phyloP scores from a whole-genome alignment of 495 filamentous ascomycete genomes.

The Platismatia glauca region DNA sequence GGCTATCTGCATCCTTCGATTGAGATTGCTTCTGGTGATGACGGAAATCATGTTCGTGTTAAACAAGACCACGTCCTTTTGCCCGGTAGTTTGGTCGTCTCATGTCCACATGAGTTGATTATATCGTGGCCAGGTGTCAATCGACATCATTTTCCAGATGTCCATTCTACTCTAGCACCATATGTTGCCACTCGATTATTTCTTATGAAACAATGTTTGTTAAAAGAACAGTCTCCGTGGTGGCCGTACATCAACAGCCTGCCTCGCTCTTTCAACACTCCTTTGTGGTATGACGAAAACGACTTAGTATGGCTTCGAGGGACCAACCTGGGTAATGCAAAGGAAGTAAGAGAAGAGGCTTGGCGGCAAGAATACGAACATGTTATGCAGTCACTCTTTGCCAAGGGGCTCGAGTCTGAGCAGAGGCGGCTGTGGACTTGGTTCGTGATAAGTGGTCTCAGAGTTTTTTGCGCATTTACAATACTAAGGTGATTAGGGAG shows the following conservation, averaged over 20 bases:
- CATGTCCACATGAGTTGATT: conserved; percentile 21
- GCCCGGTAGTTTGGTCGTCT: conserved; percentile 16
- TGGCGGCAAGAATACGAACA: conserved; percentile 45
- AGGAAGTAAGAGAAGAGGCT: conserved; percentile 32
- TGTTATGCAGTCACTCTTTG: conserved; percentile 30
- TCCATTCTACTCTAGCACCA: conserved; percentile 5
- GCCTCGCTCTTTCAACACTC: conserved; percentile 49
- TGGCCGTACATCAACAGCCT: conserved; percentile 51
- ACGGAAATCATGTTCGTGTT: conserved; percentile 16
- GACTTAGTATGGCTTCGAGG: conserved; percentile 51
- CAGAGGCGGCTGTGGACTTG: conserved; percentile 12
- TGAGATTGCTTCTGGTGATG: conserved; percentile 12
- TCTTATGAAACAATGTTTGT: conserved; percentile 48
- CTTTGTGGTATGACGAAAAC: conserved; percentile 47
- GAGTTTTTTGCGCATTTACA: neutral
- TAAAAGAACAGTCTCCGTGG: conserved; percentile 47
- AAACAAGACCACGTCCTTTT: conserved; percentile 1
- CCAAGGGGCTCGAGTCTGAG: neutral
- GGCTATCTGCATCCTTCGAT: conserved; percentile 17
- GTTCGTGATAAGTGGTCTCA: neutral
- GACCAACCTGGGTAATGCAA: conserved; percentile 48
- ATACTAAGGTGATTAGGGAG: conserved; percentile 37
- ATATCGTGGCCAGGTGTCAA: conserved; percentile 19
- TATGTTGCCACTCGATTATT: conserved; percentile 37
- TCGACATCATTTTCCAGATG: conserved; percentile 1